Percentiles rank a stretch among this genome's conserved stretches.
phyloP scores from a whole-genome alignment of 1,284 basidiomycete species.

The Marasmius fiardii region DNA sequence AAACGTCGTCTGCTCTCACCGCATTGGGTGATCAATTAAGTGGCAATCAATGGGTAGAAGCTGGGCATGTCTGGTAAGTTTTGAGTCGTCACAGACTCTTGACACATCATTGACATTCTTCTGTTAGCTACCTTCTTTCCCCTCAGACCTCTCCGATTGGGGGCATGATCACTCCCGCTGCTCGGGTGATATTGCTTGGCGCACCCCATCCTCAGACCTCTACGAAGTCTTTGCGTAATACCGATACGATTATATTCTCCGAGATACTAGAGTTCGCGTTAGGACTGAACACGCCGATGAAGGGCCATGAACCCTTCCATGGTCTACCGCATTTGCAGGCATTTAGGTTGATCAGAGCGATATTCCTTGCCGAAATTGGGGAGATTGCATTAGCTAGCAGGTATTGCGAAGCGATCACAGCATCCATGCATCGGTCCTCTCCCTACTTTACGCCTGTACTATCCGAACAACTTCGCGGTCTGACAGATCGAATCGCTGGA shows the following conservation, averaged over 20 bases:
- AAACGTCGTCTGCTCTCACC: constrained; percentile 74
- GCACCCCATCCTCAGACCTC: constrained; percentile 52
- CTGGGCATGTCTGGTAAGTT: constrained; percentile 86
- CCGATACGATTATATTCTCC: constrained; percentile 82
- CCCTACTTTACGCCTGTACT: constrained; percentile 69
- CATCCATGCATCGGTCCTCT: constrained; percentile 62
- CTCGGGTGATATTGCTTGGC: constrained; percentile 67
- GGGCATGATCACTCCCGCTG: constrained; percentile 58
- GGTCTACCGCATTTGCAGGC: constrained; percentile 88
- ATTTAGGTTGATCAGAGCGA: constrained; percentile 83
- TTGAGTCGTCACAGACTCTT: constrained; percentile 2
- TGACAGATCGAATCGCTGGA: constrained; percentile 81
- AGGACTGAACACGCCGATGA: constrained; percentile 67
- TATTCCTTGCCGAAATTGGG: constrained; percentile 76
- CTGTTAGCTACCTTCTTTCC: constrained; percentile 82
- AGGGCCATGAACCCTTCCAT: constrained; percentile 84
- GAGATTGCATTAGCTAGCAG: constrained; percentile 70
- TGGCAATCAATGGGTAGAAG: constrained; percentile 74
- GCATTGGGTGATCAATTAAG: constrained; percentile 84
- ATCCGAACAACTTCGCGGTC: constrained; percentile 74
- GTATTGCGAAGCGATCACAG: constrained; percentile 91
- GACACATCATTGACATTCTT: constrained; percentile 6
- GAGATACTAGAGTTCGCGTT: constrained; percentile 94
- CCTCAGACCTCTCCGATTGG: constrained; percentile 79
- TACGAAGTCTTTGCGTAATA: constrained; percentile 61